Evolutionary conservation across 192 early-diverging fungal species (phyloP), one percentile per base, ranked within the genome.

Genomic region (Gryganskiella cystojenkinii): DNA sequence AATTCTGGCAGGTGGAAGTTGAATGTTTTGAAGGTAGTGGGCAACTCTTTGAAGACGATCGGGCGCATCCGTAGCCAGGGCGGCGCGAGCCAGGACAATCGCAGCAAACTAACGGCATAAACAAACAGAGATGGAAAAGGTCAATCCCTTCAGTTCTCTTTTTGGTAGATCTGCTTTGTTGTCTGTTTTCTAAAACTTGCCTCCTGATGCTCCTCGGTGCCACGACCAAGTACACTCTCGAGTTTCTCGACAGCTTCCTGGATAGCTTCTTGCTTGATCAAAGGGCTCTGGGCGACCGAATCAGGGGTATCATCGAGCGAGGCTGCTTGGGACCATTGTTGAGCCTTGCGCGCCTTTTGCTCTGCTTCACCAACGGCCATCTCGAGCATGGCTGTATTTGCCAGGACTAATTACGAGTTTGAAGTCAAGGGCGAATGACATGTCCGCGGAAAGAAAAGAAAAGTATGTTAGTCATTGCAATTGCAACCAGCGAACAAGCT

Each of bases 21-120:
- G 66, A n/a, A 76, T 68, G 60, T 76, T 76, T 52, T 76, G 73
- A 33, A 76, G 73, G 22, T 76, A 76, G 54, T 76, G 73, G 44
- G 73, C 58, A 6, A 76, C 73, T 24, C 65, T 52, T 28, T 76
- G 73, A 30, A 76, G 45, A 50, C 73, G 73, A 50, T 76, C 73
- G 3, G 65, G 47, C 45, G 65, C 73, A 46, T 76, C 60, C 40
- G 73, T 76, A 3, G 73, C 73, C 34, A 76, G 53, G 24, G 73
- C 73, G 17, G 73, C 58, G 40, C 73, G 61, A 19, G 73, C 73
- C 2, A 76, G 60, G 8, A 68, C 73, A 43, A 76, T 76, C 3
- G 73, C 73, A 33, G 73, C 73, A 51, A 57, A 76, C 73, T 76
- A 35, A 47, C 28, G 43, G 47, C 17, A 50, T 27, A 45, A 55